phyloP scores from a whole-genome alignment of 306 rosid genomes.

The Nissolia schottii region DNA sequence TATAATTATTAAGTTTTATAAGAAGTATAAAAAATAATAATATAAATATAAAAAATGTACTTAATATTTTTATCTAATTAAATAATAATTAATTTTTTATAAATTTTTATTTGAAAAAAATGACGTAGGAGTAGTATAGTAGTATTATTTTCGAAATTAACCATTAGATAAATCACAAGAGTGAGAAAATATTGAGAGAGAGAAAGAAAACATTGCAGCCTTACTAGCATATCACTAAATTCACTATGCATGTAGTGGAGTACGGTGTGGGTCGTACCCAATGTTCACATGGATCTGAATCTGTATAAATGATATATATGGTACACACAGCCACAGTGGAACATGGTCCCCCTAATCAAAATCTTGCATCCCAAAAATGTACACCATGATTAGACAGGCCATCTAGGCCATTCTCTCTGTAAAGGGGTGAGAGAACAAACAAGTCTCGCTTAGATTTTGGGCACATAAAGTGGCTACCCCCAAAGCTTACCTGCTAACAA shows the following conservation, averaged over 20 bases:
- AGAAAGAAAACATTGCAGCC: constrained; percentile 14
- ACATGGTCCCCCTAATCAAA: constrained; percentile 54
- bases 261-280: constrained; percentile 26
- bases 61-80: no score
- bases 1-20: no score
- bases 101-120: no score
- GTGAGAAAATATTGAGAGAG: no score
- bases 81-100: no score
- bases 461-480: constrained; percentile 20
- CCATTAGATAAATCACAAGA: no score
- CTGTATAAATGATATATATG: constrained; percentile 18
- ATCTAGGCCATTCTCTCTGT: constrained; percentile 19
- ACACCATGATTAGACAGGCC: constrained; percentile 45
- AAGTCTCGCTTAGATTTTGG: constrained; percentile 24
- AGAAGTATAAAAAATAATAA: no score
- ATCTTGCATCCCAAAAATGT: constrained; percentile 29
- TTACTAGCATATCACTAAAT: no score
- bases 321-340: constrained; percentile 33
- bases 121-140: no score
- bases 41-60: no score
- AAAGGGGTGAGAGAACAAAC: constrained; percentile 16
- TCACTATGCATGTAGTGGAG: constrained; percentile 16
- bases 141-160: no score
- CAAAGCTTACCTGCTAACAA: constrained; percentile 18
- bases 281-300: constrained; percentile 35